Conservation (phyloP, 192 early-diverging fungal species). For the Paraglomus brasilianum region DNA sequence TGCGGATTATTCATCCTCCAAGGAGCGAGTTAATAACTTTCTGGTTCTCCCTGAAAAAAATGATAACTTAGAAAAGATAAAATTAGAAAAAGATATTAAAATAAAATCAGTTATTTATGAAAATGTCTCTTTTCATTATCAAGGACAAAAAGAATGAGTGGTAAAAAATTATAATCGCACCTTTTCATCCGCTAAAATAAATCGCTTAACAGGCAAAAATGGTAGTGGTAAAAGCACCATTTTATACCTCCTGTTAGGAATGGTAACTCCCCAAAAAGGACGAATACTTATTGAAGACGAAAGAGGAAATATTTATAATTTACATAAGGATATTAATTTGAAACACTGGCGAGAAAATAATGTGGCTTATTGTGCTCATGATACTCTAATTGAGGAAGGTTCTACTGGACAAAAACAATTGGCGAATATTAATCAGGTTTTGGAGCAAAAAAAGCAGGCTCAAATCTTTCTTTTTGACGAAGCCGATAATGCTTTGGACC, state of each 20-base stretch:
- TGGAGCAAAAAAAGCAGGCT: background rate
- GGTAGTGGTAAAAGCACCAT: background rate
- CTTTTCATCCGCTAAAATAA: background rate
- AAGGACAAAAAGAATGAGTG: background rate
- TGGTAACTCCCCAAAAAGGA: background rate
- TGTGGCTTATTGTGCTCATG: background rate
- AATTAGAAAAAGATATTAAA: background rate
- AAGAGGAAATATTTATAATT: background rate
- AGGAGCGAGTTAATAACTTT: background rate
- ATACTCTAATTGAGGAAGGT: background rate
- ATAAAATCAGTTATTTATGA: background rate
- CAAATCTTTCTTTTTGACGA: background rate
- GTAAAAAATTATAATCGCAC: background rate
- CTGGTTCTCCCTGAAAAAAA: background rate
- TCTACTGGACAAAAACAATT: slow-evolving; percentile 15
- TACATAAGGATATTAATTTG: background rate
- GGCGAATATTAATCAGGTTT: background rate
- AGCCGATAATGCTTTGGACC: slow-evolving; percentile 5
- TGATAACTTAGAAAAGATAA: background rate
- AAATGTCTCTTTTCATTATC: background rate
- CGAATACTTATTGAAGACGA: background rate
- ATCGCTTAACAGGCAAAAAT: background rate
- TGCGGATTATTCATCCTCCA: slow-evolving; percentile 1
- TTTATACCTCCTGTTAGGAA: background rate
- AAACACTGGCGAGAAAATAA: background rate